A percentile compares a stretch with the other conserved stretches of the same genome.
Conservation (phyloP, 257 asterid genomes). For the Solanum sparsipilum region DNA sequence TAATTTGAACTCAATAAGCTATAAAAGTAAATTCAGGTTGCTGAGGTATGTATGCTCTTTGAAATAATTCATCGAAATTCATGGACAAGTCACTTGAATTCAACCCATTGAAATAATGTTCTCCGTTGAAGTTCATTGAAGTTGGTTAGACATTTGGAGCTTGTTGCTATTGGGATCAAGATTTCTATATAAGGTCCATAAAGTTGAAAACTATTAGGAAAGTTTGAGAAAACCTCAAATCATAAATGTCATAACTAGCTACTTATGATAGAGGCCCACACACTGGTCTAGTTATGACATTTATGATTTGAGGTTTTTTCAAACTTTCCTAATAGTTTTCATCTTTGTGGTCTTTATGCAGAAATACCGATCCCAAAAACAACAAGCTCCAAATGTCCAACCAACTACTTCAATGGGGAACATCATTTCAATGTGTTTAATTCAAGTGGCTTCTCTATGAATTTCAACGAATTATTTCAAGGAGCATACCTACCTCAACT, state of each 20-base stretch:
- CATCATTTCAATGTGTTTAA: not conserved
- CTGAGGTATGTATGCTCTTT: not conserved
- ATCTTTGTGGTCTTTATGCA: not conserved
- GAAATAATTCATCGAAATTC: not conserved
- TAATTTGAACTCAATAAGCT: not conserved
- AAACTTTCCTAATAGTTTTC: not conserved
- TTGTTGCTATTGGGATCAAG: not conserved
- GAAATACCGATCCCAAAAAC: not conserved
- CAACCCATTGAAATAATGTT: not conserved
- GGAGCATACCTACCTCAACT: not conserved
- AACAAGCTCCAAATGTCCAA: not conserved
- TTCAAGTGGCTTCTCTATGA: not conserved
- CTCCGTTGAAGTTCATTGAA: not conserved
- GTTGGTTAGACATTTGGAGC: not conserved
- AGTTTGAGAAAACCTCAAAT: not conserved
- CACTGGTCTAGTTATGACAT: not conserved
- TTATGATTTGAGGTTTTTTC: not conserved
- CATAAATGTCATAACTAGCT: not conserved
- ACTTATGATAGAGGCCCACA: not conserved
- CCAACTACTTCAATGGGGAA: not conserved
- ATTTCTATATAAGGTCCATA: not conserved
- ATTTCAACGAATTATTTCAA: not conserved
- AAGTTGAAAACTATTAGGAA: not conserved
- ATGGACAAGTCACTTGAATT: not conserved
- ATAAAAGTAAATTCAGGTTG: not conserved